Base-by-base conservation (phyloP, 192 early-diverging fungal species). In the Podila epigama region DNA sequence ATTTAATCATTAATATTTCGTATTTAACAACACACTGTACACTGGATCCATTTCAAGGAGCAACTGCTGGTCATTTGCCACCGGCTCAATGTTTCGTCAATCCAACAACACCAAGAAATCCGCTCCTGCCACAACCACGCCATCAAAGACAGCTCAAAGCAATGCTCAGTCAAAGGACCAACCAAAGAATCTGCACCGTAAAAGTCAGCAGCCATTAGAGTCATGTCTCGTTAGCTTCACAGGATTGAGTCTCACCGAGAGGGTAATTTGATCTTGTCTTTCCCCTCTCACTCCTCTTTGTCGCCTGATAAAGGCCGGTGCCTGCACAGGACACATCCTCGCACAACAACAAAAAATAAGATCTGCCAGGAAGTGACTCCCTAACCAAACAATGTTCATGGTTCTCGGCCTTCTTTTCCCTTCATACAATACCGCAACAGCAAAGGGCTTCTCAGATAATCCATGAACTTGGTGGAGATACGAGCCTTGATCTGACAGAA, bases 141-240 rank as follows among this genome's bases (percentile, higher is more conserved):
- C 44, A 2, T 10, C n/a, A 20, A 18, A 22, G 44, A 18, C 42
- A 15, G 16, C 44, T 48, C 44, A 22, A 48, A 48, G n/a, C n/a
- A n/a, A 48, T 48, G 44, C 44, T 0, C n/a, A 18, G 11, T 22
- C 44, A 48, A 18, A 48, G 15, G 44, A 48, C 44, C 18, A 48
- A 7, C 4, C 44, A 7, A 18, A 48, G 44, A 7, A 7, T 48
- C 44, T 48, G 33, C 25, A 48, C 20, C n/a, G n/a, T n/a, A n/a
- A n/a, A 27, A 57, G 7, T 28, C 40, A 35, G n/a, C 29, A 31
- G n/a, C 68, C 68, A 16, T 33, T 69, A 2, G 34, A 41, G 16
- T 25, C 44, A 2, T 51, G 35, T 13, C n/a, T 44, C 20, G 29
- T 69, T 16, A 37, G 68, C 58, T 69, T 53, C n/a, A 69, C 68